Evolutionary conservation across 2,329 filamentous ascomycete species (phyloP), one percentile per base, ranked within the genome.

Genomic region (Colletotrichum incanum): DNA sequence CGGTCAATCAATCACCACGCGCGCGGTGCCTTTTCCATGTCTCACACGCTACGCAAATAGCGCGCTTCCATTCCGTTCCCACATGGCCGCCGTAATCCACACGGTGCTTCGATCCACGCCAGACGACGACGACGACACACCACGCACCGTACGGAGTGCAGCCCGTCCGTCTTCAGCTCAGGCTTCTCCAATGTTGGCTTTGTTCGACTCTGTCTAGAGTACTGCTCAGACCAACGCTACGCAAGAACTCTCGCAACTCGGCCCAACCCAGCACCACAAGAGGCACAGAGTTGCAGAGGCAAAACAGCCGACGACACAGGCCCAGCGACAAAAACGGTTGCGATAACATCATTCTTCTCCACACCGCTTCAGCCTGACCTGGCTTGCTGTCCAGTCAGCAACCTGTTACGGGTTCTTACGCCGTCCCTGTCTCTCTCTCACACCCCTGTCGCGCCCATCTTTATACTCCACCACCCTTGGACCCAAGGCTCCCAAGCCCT

Each of bases 341-440:
- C 58, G 69, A 72, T 60, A 72, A 55, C 69, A 69, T 69, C 65
- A 72, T 72, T 28, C 65, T 69, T 43, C 69, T 64, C 65, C 69
- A 72, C 65, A 69, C 69, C 69, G 69, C 69, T 69, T 69, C 28
- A 55, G 31, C 47, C 37, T 62, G 55, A 67, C 56, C 34, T n/a
- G 45, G 62, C 50, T 47, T 52, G 39, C 56, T 62, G 8, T 49
- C 58, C 49, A n/a, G 26, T 34, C 31, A 41, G 52, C 50, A 59
- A 41, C 61, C 61, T 45, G 45, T 59, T 52, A 61, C 69, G 45
- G 52, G 63, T 55, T 56, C 59, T 56, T 56, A 37, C 45, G 14
- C 68, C 28, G 68, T 49, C 56, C 63, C 31, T 49, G 58, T 52
- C 56, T 52, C 64, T 61, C 59, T 60, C 52, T 16, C 45, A n/a